Percentiles rank a stretch among this genome's conserved stretches.
Evolutionary conservation across 495 filamentous ascomycete species (phyloP).

Genomic region (Ascobolus immersus): DNA sequence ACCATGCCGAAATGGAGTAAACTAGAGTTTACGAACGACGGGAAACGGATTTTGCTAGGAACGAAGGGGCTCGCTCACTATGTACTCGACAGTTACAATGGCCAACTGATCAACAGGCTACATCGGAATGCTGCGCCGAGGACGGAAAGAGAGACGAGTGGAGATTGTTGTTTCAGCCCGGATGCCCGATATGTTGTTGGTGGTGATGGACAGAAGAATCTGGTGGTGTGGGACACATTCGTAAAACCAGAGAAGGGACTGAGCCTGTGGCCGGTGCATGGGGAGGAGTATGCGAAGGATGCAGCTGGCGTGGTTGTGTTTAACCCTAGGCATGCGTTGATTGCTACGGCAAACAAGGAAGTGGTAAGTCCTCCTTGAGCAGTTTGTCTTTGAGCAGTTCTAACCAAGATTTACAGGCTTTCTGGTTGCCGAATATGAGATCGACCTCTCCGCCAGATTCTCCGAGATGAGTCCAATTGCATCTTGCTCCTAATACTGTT

Average conservation of each 20-base stretch:
- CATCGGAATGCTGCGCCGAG: slow-evolving; percentile 18
- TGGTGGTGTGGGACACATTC: slow-evolving; percentile 64
- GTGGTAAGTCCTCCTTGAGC: slow-evolving; percentile 23
- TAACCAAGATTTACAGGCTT: too few species aligned
- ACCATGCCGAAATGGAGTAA: slow-evolving; percentile 41
- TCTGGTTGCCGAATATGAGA: too few species aligned
- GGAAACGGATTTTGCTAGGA: slow-evolving; percentile 56
- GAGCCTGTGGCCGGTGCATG: slow-evolving; percentile 35
- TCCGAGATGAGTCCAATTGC: too few species aligned
- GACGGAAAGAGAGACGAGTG: slow-evolving; percentile 24
- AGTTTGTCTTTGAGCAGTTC: too few species aligned
- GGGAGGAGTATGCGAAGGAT: slow-evolving; percentile 29
- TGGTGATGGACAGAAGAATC: slow-evolving; percentile 41
- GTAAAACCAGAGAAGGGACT: slow-evolving; percentile 27
- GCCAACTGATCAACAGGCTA: slow-evolving; percentile 40
- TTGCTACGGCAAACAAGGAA: slow-evolving; percentile 70
- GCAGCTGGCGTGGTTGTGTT: slow-evolving; percentile 53
- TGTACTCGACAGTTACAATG: slow-evolving; percentile 72
- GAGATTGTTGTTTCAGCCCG: slow-evolving; percentile 66
- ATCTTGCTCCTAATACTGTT: too few species aligned
- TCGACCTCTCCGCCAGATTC: too few species aligned
- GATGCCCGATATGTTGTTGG: slow-evolving; percentile 72
- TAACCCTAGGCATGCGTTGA: slow-evolving; percentile 73
- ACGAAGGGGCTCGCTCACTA: slow-evolving; percentile 64
- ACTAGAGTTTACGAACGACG: slow-evolving; percentile 85